These are phyloP conservation scores for Phytophthora hybrid DNA, from an alignment of 352 stramenopile genomes.

Conservation along the genomic window DNA sequence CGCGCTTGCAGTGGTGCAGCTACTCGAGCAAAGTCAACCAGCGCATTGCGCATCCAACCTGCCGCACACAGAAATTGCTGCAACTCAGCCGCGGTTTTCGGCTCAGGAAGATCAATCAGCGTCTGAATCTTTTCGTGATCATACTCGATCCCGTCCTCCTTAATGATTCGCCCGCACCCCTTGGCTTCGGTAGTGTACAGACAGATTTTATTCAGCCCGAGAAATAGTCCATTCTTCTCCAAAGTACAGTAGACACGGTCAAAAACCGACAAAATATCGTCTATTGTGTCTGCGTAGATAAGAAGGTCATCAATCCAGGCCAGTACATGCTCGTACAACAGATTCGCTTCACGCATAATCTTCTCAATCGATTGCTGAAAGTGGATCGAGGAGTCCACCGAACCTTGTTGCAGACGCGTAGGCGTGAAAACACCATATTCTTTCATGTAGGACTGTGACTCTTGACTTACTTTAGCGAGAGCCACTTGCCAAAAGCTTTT, in stretches of 20 bases:
- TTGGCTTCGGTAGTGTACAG: constrained; percentile 9
- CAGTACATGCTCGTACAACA: constrained; percentile 13
- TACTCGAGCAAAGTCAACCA: constrained; percentile 13
- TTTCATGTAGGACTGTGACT: constrained; percentile 11
- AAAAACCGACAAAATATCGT: constrained; percentile 17
- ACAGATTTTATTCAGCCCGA: constrained; percentile 11
- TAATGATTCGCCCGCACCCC: constrained; percentile 13
- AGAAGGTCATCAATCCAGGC: constrained; percentile 12
- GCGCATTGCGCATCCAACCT: constrained; percentile 10
- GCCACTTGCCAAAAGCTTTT: constrained; percentile 16
- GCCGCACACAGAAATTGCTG: constrained; percentile 14
- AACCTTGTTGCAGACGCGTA: constrained; percentile 12
- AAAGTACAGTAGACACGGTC: constrained; percentile 8
- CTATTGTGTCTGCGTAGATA: constrained; percentile 6
- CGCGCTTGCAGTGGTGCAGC: constrained; percentile 6
- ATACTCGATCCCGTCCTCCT: constrained; percentile 2
- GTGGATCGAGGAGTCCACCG: constrained; percentile 11
- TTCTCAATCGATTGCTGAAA: constrained; percentile 17
- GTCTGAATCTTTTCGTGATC: constrained; percentile 7
- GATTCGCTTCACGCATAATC: constrained; percentile 10
- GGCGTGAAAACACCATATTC: constrained; percentile 17
- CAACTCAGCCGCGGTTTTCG: not conserved
- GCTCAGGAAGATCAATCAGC: constrained; percentile 8
- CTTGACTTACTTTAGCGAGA: constrained; percentile 5
- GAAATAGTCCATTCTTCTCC: constrained; percentile 4